phyloP scores from a whole-genome alignment of 345 rosid genomes.

The Pistacia atlantica region DNA sequence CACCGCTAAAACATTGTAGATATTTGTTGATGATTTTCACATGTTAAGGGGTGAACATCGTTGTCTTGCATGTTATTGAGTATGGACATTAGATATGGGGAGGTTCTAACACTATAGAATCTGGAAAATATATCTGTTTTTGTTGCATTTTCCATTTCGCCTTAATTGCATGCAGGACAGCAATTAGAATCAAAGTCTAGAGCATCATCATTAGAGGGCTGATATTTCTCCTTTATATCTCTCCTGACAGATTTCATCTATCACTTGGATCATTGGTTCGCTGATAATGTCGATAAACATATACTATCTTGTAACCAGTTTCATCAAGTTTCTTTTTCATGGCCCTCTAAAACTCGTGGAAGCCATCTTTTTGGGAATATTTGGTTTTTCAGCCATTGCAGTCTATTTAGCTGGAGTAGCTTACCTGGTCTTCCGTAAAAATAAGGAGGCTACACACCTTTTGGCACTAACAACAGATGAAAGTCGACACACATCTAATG shows the following conservation, averaged over 20 bases:
- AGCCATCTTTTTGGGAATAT: constrained; percentile 51
- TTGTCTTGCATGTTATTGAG: background rate
- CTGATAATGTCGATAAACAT: constrained; percentile 80
- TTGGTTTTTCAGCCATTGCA: constrained; percentile 64
- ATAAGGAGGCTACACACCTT: constrained; percentile 43
- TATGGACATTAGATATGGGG: background rate
- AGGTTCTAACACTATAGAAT: background rate
- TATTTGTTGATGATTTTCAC: background rate
- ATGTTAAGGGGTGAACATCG: background rate
- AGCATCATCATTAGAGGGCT: background rate
- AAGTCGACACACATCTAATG: constrained; percentile 26
- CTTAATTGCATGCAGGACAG: background rate
- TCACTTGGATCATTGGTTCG: constrained; percentile 80
- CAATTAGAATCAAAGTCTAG: background rate
- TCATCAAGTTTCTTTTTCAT: constrained; percentile 59
- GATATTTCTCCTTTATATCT: background rate
- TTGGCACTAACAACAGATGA: constrained; percentile 47
- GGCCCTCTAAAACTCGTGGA: constrained; percentile 43
- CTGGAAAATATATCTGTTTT: background rate
- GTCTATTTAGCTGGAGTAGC: constrained; percentile 65
- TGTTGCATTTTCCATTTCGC: background rate
- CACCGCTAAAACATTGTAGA: background rate
- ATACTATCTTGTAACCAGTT: constrained; percentile 59
- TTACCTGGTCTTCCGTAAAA: constrained; percentile 72
- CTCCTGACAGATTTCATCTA: constrained; percentile 51